Evolutionary conservation across 2,329 filamentous ascomycete genomes (phyloP).

Genomic region (Aspergillus sp.): DNA sequence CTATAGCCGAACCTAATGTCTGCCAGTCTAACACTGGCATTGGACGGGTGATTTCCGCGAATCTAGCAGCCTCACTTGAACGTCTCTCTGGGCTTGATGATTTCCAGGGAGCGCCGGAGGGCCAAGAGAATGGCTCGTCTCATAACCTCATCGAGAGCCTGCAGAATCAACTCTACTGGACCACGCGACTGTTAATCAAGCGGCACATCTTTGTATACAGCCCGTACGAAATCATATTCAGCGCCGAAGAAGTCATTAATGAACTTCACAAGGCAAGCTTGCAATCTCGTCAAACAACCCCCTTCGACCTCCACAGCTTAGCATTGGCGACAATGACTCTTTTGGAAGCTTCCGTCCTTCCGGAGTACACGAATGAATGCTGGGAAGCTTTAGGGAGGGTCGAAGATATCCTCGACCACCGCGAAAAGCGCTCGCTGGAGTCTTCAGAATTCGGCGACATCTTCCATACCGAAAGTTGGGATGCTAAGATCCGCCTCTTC

Average conservation of each 20-base stretch:
- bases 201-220: conserved; percentile 44
- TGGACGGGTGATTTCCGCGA: conserved; percentile 37
- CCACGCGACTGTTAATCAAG: conserved; percentile 41
- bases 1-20: conserved; percentile 32
- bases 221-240: conserved; percentile 43
- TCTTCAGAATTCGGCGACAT: conserved; percentile 38
- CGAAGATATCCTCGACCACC: conserved; percentile 49
- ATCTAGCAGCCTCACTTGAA: conserved; percentile 37
- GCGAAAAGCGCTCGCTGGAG: conserved; percentile 34
- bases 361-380: conserved; percentile 38
- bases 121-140: conserved; percentile 24
- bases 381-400: conserved; percentile 51
- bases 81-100: conserved; percentile 39
- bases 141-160: conserved; percentile 36
- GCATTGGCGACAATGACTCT: conserved; percentile 43
- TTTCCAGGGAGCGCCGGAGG: conserved; percentile 29
- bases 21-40: conserved; percentile 37
- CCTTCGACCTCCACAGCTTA: conserved; percentile 43
- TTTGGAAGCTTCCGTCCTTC: conserved; percentile 42
- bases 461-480: conserved; percentile 41
- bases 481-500: conserved; percentile 41
- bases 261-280: conserved; percentile 38
- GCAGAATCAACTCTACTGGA: conserved; percentile 45
- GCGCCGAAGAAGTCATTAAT: conserved; percentile 40
- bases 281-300: conserved; percentile 33